phyloP scores from a whole-genome alignment of 495 filamentous ascomycete species.

The Aspergillus homomorphus region DNA sequence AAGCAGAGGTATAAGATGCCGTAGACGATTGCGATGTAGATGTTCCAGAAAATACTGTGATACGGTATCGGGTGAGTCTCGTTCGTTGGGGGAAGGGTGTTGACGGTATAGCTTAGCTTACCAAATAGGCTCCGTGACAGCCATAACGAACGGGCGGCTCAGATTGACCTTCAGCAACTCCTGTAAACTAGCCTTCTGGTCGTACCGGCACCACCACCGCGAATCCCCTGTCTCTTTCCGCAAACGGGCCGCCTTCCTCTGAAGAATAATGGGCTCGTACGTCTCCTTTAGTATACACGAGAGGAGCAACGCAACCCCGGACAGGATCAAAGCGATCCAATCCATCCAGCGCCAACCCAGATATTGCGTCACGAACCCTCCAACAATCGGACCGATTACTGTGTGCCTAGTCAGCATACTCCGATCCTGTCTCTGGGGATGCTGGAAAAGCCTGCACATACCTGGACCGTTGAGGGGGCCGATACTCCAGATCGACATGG shows the following conservation, averaged over 20 bases:
- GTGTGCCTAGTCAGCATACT: neutral
- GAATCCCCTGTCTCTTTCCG: slow-evolving; percentile 74
- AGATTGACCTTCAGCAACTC: slow-evolving; percentile 67
- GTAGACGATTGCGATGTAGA: slow-evolving; percentile 63
- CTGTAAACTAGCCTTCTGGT: slow-evolving; percentile 54
- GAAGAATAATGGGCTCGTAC: slow-evolving; percentile 71
- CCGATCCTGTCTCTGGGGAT: neutral
- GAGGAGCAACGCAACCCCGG: slow-evolving; percentile 52
- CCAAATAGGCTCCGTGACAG: slow-evolving; percentile 79
- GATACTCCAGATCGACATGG: slow-evolving; percentile 70
- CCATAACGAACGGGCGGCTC: slow-evolving; percentile 71
- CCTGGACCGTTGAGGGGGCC: slow-evolving; percentile 80
- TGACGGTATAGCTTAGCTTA: slow-evolving; percentile 30
- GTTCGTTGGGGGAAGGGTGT: slow-evolving; percentile 39
- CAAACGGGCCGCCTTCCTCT: slow-evolving; percentile 60
- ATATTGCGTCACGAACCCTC: slow-evolving; percentile 66
- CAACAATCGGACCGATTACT: slow-evolving; percentile 59
- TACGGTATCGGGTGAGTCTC: slow-evolving; percentile 24
- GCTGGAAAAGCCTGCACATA: slow-evolving; percentile 12
- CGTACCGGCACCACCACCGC: slow-evolving; percentile 74
- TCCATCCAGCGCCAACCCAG: slow-evolving; percentile 87
- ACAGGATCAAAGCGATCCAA: slow-evolving; percentile 74
- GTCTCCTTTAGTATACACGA: slow-evolving; percentile 63
- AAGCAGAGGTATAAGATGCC: slow-evolving; percentile 84
- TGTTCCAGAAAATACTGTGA: slow-evolving; percentile 67